These are phyloP conservation scores for Paramyrothecium sp. DNA, from an alignment of 2,329 filamentous ascomycete genomes.

Conservation along the genomic window DNA sequence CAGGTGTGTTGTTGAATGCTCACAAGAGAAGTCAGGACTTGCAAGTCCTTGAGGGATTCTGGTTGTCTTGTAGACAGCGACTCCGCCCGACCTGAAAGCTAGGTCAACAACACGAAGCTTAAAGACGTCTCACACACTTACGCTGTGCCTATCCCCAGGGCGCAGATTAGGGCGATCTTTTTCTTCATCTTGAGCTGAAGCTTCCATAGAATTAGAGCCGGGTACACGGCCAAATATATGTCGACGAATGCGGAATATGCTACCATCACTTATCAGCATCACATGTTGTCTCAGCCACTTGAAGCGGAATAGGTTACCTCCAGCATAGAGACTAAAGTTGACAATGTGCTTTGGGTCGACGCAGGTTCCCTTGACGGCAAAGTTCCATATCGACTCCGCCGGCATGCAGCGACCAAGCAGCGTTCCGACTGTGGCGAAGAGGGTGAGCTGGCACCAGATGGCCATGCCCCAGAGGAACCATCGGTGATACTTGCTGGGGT, in stretches of 20 bases:
- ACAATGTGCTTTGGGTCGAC: slow-evolving; percentile 25
- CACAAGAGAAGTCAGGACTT: slow-evolving; percentile 20
- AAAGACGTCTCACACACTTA: slow-evolving; percentile 14
- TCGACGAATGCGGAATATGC: slow-evolving; percentile 34
- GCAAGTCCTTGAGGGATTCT: slow-evolving; percentile 24
- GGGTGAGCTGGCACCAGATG: slow-evolving; percentile 22
- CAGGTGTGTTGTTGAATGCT: not conserved
- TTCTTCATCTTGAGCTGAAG: slow-evolving; percentile 36
- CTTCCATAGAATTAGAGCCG: slow-evolving; percentile 31
- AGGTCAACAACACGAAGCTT: not conserved
- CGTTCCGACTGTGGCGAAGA: slow-evolving; percentile 34
- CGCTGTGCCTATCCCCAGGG: slow-evolving; percentile 37
- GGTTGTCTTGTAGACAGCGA: slow-evolving; percentile 33
- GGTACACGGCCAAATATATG: slow-evolving; percentile 41
- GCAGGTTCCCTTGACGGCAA: slow-evolving; percentile 30
- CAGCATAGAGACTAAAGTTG: slow-evolving; percentile 36
- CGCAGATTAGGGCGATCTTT: slow-evolving; percentile 35
- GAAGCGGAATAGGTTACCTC: slow-evolving; percentile 23
- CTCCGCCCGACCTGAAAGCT: slow-evolving; percentile 16
- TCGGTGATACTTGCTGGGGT: slow-evolving; percentile 29
- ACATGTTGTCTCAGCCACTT: not conserved
- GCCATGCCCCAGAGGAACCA: slow-evolving; percentile 35
- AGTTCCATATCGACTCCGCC: slow-evolving; percentile 34
- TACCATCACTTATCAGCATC: slow-evolving; percentile 4
- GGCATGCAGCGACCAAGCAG: slow-evolving; percentile 42